Conservation (phyloP, 116 monocot species). For the Papilionanthe hybrid region DNA sequence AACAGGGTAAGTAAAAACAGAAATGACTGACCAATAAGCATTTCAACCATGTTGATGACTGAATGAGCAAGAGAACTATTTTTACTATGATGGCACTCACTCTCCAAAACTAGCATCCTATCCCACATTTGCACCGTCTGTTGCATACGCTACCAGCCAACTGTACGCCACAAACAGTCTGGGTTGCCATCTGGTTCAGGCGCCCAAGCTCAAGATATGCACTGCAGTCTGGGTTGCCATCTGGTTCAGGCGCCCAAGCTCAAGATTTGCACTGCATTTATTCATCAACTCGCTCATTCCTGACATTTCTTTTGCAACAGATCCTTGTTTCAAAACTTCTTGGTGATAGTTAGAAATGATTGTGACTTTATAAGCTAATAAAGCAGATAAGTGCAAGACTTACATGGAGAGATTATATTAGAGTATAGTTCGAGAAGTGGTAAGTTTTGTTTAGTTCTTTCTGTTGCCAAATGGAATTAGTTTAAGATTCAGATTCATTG, state of each 20-base stretch:
- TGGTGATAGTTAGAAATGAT: not conserved
- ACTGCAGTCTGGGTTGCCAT: conserved; percentile 35
- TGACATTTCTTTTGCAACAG: not conserved
- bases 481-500: not conserved
- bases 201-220: no score
- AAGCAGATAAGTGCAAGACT: not conserved
- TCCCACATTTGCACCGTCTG: conserved; percentile 37
- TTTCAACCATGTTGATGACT: conserved; percentile 78
- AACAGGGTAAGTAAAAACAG: not conserved
- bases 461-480: not conserved
- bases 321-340: not conserved
- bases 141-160: conserved; percentile 22
- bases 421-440: not conserved
- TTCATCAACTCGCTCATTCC: not conserved
- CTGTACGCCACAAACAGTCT: conserved; percentile 31
- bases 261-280: not conserved
- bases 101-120: not conserved
- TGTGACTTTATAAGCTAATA: not conserved
- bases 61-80: conserved; percentile 69
- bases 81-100: conserved; percentile 22
- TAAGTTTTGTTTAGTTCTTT: not conserved
- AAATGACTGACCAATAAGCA: conserved; percentile 58
- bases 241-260: conserved; percentile 17
- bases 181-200: no score
- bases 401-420: not conserved